These are phyloP conservation scores for Phialophora macrospora DNA, from an alignment of 2,329 filamentous ascomycete genomes.

Conservation along the genomic window DNA sequence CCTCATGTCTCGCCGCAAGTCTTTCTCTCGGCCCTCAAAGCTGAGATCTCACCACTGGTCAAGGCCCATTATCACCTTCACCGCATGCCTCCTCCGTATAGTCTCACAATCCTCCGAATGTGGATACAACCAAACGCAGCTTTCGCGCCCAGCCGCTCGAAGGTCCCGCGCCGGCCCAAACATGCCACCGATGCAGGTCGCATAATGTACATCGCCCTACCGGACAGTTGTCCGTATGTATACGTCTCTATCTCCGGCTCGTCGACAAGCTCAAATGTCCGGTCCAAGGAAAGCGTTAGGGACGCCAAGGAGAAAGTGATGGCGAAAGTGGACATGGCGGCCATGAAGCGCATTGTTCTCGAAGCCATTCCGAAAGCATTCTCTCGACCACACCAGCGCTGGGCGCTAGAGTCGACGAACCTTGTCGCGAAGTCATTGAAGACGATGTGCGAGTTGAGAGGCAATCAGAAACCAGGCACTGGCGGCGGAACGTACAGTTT, in stretches of 20 bases:
- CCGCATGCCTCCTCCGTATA: slow-evolving; percentile 56
- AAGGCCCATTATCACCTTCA: slow-evolving; percentile 84
- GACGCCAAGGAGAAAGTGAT: slow-evolving; percentile 18
- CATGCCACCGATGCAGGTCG: slow-evolving; percentile 64
- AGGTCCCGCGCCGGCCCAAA: slow-evolving; percentile 46
- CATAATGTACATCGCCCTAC: slow-evolving; percentile 80
- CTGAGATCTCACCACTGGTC: slow-evolving; percentile 74
- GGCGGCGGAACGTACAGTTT: slow-evolving; percentile 80
- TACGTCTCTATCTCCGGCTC: slow-evolving; percentile 64
- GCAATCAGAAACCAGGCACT: slow-evolving; percentile 70
- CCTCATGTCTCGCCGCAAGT: slow-evolving; percentile 68
- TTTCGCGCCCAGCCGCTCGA: slow-evolving; percentile 60
- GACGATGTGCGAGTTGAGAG: slow-evolving; percentile 71
- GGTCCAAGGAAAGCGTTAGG: slow-evolving; percentile 20
- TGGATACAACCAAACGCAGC: slow-evolving; percentile 76
- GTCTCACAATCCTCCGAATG: slow-evolving; percentile 75
- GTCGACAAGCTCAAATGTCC: slow-evolving; percentile 43
- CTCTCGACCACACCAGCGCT: slow-evolving; percentile 73
- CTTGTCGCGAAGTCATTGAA: slow-evolving; percentile 73
- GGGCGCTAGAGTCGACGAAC: slow-evolving; percentile 69
- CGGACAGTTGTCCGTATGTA: slow-evolving; percentile 76
- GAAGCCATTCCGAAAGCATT: slow-evolving; percentile 83
- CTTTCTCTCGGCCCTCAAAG: slow-evolving; percentile 76
- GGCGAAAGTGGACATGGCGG: slow-evolving; percentile 36
- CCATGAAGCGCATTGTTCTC: slow-evolving; percentile 62